These are phyloP conservation scores for Xylariaceae sp. DNA, from an alignment of 2,329 filamentous ascomycete species.

Conservation along the genomic window DNA sequence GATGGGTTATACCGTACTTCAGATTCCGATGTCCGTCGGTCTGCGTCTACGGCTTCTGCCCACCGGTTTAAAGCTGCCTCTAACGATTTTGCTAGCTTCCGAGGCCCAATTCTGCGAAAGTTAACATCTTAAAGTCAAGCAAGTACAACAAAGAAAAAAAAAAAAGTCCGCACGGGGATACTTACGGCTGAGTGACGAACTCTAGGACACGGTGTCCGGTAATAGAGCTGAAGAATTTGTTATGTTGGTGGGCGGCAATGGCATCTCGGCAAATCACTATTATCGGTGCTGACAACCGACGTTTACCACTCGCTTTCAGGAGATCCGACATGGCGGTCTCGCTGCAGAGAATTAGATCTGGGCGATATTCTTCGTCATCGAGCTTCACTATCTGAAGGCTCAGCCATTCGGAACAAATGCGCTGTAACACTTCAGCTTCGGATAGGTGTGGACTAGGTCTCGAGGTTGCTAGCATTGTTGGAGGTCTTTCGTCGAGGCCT, in stretches of 20 bases:
- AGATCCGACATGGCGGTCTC: slow-evolving; percentile 13
- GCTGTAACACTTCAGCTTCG: slow-evolving; percentile 18
- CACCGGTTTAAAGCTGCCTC: slow-evolving; percentile 3
- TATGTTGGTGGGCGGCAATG: slow-evolving; percentile 24
- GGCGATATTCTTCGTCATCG: slow-evolving; percentile 4
- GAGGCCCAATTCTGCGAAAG: slow-evolving; percentile 30
- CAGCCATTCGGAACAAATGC: slow-evolving; percentile 34
- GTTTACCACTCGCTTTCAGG: background rate
- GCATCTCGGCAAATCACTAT: slow-evolving; percentile 32
- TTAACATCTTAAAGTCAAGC: too few relatives aligned
- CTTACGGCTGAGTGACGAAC: slow-evolving; percentile 36
- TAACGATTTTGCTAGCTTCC: slow-evolving; percentile 33
- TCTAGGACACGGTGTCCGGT: slow-evolving; percentile 27
- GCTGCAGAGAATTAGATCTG: slow-evolving; percentile 22
- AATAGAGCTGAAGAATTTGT: slow-evolving; percentile 7
- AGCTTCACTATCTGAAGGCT: slow-evolving; percentile 24
- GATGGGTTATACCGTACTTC: too few relatives aligned
- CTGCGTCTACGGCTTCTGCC: background rate
- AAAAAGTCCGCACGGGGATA: slow-evolving; percentile 3
- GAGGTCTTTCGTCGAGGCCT: background rate
- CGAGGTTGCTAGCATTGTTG: background rate
- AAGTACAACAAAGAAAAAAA: background rate
- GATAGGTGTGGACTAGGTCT: background rate
- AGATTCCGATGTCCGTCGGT: too few relatives aligned
- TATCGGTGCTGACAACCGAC: slow-evolving; percentile 16